Evolutionary conservation across 2,329 filamentous ascomycete genomes (phyloP).

Genomic region (Lecanicillium sp.): DNA sequence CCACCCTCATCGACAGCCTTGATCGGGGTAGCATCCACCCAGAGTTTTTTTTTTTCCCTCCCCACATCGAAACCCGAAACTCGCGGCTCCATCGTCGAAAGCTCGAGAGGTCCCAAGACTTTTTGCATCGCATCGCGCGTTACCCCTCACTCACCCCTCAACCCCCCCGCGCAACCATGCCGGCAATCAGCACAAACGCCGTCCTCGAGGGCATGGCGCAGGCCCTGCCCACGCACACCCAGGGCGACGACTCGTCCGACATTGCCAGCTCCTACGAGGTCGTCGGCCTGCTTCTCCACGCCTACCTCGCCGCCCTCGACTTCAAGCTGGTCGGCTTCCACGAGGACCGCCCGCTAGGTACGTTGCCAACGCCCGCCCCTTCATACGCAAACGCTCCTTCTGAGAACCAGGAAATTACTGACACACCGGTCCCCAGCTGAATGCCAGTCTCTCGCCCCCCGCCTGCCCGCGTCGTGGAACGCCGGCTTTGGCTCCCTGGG

Average conservation of each 20-base stretch:
- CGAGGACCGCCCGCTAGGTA: constrained; percentile 72
- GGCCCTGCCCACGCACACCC: constrained; percentile 49
- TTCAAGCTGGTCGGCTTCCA: constrained; percentile 80
- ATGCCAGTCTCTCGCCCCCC: constrained; percentile 51
- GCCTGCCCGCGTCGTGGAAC: constrained; percentile 78
- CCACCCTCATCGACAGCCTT: not conserved
- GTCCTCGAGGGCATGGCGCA: constrained; percentile 53
- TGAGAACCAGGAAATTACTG: too few relatives aligned
- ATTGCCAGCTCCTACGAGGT: constrained; percentile 72
- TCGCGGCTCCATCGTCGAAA: not conserved
- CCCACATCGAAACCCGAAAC: not conserved
- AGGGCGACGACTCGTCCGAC: constrained; percentile 51
- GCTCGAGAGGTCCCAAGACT: not conserved
- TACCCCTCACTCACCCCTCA: not conserved
- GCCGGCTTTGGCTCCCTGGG: constrained; percentile 61
- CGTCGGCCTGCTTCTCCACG: constrained; percentile 76
- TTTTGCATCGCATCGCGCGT: not conserved
- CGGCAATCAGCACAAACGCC: constrained; percentile 26
- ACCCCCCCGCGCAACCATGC: constrained; percentile 11
- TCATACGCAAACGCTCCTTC: not conserved
- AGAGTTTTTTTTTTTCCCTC: too few relatives aligned
- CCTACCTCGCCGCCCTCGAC: constrained; percentile 71
- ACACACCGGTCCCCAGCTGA: constrained; percentile 25
- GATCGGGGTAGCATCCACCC: not conserved
- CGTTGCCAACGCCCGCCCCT: constrained; percentile 15